These are phyloP conservation scores for Amanita muscaria DNA, from an alignment of 768 basidiomycete species.

Conservation along the genomic window DNA sequence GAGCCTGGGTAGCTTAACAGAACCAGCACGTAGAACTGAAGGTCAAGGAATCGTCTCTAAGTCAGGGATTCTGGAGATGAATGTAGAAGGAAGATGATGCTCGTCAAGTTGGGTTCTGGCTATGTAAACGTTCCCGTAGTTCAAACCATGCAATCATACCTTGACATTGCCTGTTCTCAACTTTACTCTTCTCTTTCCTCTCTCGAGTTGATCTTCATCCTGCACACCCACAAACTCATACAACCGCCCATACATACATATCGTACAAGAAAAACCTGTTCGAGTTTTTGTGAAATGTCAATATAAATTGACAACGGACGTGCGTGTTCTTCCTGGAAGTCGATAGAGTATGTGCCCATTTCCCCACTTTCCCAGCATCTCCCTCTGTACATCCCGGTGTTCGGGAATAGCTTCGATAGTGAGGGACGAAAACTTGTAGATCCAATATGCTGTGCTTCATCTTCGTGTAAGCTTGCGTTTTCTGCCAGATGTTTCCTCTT, in stretches of 20 bases:
- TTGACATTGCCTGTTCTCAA: too few relatives aligned
- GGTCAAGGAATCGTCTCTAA: background rate
- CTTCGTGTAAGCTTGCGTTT: conserved; percentile 3
- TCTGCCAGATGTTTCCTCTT: too few relatives aligned
- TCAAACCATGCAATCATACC: conserved; percentile 1
- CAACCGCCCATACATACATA: too few relatives aligned
- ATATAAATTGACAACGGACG: too few relatives aligned
- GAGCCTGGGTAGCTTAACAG: background rate
- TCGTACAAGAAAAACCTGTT: too few relatives aligned
- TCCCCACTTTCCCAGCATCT: background rate
- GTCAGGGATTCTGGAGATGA: background rate
- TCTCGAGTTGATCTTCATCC: too few relatives aligned
- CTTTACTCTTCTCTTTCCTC: conserved; percentile 6
- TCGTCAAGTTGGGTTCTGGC: background rate
- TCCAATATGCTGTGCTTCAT: conserved; percentile 4
- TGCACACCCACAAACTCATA: too few relatives aligned
- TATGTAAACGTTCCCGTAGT: background rate
- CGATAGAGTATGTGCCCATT: too few relatives aligned
- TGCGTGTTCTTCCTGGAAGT: too few relatives aligned
- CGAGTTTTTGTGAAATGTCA: too few relatives aligned
- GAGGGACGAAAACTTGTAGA: conserved; percentile 6
- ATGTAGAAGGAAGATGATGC: background rate
- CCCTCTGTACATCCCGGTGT: background rate
- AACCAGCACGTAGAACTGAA: background rate
- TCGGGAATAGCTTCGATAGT: conserved; percentile 5